Evolutionary conservation across 805 yeast genomes (phyloP).

Genomic region (Candida silvatica): DNA sequence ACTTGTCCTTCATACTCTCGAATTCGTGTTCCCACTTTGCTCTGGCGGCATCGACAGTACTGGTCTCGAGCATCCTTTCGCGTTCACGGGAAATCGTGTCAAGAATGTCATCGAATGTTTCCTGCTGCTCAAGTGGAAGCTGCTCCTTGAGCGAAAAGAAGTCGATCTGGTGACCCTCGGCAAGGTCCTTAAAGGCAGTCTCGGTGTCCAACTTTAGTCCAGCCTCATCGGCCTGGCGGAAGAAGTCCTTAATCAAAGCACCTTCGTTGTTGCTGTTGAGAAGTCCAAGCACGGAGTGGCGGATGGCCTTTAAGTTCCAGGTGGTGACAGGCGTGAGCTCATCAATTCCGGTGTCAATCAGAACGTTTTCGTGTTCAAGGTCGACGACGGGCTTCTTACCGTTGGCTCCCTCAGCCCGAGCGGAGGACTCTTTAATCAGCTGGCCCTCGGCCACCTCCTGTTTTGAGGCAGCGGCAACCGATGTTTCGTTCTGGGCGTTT

Average conservation of each 20-base stretch:
- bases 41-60: slow-evolving; percentile 78
- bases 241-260: slow-evolving; percentile 14
- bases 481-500: neutral
- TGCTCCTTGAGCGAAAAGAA: slow-evolving; percentile 58
- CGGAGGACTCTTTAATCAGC: slow-evolving; percentile 1
- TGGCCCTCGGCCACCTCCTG: neutral
- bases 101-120: slow-evolving; percentile 54
- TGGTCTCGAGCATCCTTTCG: slow-evolving; percentile 66
- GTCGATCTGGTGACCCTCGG: slow-evolving; percentile 29
- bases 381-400: too few relatives aligned
- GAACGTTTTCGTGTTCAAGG: slow-evolving; percentile 5
- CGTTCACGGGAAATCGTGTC: slow-evolving; percentile 68
- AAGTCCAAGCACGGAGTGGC: slow-evolving; percentile 60
- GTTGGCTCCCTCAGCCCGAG: slow-evolving; percentile 7
- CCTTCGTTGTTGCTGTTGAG: slow-evolving; percentile 19
- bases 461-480: neutral
- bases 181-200: slow-evolving; percentile 5
- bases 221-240: slow-evolving; percentile 13
- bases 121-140: slow-evolving; percentile 39
- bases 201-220: slow-evolving; percentile 14
- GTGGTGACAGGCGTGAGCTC: slow-evolving; percentile 60
- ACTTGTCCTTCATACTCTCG: slow-evolving; percentile 34
- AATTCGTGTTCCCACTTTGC: slow-evolving; percentile 84
- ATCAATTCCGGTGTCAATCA: slow-evolving; percentile 45
- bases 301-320: slow-evolving; percentile 68